Percentiles rank a stretch among this genome's conserved stretches.
These are phyloP conservation scores for Pestalotiopsis sp. DNA, from an alignment of 2,329 filamentous ascomycete genomes.

Conservation along the genomic window DNA sequence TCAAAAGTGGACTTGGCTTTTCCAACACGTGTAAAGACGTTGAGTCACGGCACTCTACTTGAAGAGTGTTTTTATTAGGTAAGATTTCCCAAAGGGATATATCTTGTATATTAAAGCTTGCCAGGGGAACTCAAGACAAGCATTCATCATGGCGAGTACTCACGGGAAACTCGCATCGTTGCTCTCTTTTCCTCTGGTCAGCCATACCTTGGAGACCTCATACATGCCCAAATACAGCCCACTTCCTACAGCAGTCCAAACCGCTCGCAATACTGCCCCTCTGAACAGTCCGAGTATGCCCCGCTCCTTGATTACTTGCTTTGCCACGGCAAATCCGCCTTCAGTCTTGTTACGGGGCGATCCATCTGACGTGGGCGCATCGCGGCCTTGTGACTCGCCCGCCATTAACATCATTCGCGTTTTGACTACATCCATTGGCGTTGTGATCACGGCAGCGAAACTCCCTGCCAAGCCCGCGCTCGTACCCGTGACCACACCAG, in stretches of 20 bases:
- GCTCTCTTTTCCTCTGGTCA: conserved; percentile 43
- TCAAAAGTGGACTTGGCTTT: too few relatives aligned
- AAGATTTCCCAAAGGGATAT: too few relatives aligned
- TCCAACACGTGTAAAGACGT: too few relatives aligned
- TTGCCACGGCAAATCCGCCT: conserved; percentile 61
- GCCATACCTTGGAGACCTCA: conserved; percentile 74
- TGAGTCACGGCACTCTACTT: too few relatives aligned
- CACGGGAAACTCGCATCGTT: conserved; percentile 2
- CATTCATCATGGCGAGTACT: neutral
- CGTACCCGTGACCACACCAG: conserved; percentile 69
- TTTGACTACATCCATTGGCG: conserved; percentile 87
- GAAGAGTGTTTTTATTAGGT: too few relatives aligned
- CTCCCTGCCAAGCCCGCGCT: conserved; percentile 77
- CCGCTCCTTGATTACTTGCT: conserved; percentile 65
- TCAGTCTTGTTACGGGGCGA: conserved; percentile 27
- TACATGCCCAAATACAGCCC: conserved; percentile 87
- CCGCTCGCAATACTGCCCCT: conserved; percentile 71
- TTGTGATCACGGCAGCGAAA: conserved; percentile 79
- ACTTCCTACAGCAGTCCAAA: conserved; percentile 82
- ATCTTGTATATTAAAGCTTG: too few relatives aligned
- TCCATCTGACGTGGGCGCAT: conserved; percentile 31
- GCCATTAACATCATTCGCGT: conserved; percentile 83
- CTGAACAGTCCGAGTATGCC: conserved; percentile 77
- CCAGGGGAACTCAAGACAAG: too few relatives aligned
- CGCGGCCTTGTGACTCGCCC: conserved; percentile 34